Evolutionary conservation across 1,284 basidiomycete genomes (phyloP).

Genomic region (Leucoagaricus sp.): DNA sequence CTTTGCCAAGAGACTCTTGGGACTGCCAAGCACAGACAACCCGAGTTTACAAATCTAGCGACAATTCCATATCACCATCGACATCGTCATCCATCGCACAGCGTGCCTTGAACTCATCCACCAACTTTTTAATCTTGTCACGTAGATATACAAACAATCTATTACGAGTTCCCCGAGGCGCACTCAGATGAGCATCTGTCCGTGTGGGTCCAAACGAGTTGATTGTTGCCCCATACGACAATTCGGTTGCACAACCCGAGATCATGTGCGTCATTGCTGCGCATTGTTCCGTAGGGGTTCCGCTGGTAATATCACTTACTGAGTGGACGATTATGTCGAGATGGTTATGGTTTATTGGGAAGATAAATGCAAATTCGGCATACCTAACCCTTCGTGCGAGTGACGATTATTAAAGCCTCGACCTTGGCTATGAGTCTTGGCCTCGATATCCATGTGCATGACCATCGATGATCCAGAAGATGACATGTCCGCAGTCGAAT

Average conservation of each 20-base stretch:
- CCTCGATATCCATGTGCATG: background rate
- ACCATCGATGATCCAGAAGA: background rate
- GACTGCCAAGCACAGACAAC: too few relatives aligned
- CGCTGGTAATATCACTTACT: background rate
- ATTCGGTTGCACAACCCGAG: too few relatives aligned
- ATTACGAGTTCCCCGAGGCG: background rate
- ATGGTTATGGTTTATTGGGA: background rate
- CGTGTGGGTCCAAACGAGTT: too few relatives aligned
- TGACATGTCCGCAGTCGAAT: background rate
- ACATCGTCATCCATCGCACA: background rate
- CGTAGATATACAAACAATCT: constrained; percentile 7
- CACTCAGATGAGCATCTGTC: too few relatives aligned
- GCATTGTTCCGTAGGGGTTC: background rate
- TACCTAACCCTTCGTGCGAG: constrained; percentile 6
- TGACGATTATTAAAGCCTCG: background rate
- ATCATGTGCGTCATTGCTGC: too few relatives aligned
- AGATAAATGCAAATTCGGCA: too few relatives aligned
- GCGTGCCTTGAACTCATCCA: background rate
- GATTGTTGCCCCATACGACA: too few relatives aligned
- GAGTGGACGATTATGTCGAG: background rate
- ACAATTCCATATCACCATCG: too few relatives aligned
- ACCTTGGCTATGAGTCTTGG: background rate
- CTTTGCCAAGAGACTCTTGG: background rate
- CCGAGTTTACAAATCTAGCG: background rate
- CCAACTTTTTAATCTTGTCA: constrained; percentile 1